Evolutionary conservation across 2,329 filamentous ascomycete genomes (phyloP), one percentile per base, ranked within the genome.

Genomic region (Endocalyx cinctus): DNA sequence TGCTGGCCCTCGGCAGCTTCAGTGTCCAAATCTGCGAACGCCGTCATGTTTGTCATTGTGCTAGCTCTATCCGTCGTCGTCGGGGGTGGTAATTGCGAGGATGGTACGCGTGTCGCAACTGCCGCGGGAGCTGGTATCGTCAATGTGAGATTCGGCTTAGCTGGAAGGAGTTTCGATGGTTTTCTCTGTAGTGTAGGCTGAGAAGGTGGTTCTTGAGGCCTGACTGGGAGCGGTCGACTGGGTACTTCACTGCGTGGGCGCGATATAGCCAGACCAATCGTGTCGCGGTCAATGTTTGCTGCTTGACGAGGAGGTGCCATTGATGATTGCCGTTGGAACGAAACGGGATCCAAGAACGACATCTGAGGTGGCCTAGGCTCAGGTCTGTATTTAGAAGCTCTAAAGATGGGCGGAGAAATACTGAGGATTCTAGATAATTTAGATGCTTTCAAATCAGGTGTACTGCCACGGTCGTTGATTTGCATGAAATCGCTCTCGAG

Each of bases 41-140:
- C 57, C 27, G 38, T 56, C 44, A 39, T 48, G 37, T 42, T 61
- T 31, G 48, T 54, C 42, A 44, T 47, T 40, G 47, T 62, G 55
- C 38, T 69, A 57, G 45, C 72, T 66, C 54, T 76, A 66, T 39
- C 75, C 69, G 53, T 77, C 63, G 53, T 77, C 63, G 7, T 71
- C 68, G 41, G 72, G 56, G 36, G 34, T 25, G 18, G 20, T 66
- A n/a, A n/a, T 59, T 51, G 46, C 10, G 47, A 46, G 12, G 52
- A 72, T 67, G 35, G 68, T 63, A 15, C 41, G 14, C 43, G 34
- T 16, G 42, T 34, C 5, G 37, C 25, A n/a, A 39, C 41, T 12
- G 34, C 27, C 17, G 33, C 41, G n/a, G 42, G 35, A n/a, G n/a
- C n/a, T 15, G 50, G 49, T 25, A 68, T 66, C 16, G 55, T 48